Conservation (phyloP, 2,329 filamentous ascomycete genomes). For the Aspergillus uvarum region DNA sequence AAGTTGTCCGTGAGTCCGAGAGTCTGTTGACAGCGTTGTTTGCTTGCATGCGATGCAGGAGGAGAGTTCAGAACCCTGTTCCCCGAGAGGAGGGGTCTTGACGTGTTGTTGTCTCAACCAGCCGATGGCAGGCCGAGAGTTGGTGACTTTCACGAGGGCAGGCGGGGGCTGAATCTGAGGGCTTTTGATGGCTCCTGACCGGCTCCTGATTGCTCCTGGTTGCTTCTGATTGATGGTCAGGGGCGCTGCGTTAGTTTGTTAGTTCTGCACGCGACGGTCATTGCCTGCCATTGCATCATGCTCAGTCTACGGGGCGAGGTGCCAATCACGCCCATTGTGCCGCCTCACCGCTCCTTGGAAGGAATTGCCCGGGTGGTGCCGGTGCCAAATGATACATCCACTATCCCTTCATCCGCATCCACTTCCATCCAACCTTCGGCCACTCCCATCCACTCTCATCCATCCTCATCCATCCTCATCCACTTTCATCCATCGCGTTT, state of each 20-base stretch:
- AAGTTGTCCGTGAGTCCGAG: constrained; percentile 5
- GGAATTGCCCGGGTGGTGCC: constrained; percentile 15
- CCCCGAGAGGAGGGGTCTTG: constrained; percentile 18
- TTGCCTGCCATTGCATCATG: background rate
- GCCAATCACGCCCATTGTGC: background rate
- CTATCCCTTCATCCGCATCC: background rate
- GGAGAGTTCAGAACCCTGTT: constrained; percentile 14
- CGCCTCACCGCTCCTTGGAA: constrained; percentile 23
- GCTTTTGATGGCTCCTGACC: background rate
- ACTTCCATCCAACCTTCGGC: background rate
- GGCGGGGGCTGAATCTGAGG: constrained; percentile 11
- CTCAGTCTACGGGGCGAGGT: background rate
- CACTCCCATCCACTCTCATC: background rate
- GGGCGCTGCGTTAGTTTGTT: background rate
- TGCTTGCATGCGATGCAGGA: constrained; percentile 5
- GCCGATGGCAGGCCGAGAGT: constrained; percentile 12
- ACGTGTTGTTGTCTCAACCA: constrained; percentile 23
- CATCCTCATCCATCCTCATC: background rate
- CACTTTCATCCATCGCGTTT: background rate
- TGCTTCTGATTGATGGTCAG: background rate
- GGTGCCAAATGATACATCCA: constrained; percentile 13
- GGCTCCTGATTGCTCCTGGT: constrained; percentile 4
- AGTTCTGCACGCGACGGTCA: background rate
- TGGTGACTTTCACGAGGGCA: constrained; percentile 16
- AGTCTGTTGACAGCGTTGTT: background rate